Base-by-base conservation (phyloP, 805 yeast species). In the Peterozyma xylosa region DNA sequence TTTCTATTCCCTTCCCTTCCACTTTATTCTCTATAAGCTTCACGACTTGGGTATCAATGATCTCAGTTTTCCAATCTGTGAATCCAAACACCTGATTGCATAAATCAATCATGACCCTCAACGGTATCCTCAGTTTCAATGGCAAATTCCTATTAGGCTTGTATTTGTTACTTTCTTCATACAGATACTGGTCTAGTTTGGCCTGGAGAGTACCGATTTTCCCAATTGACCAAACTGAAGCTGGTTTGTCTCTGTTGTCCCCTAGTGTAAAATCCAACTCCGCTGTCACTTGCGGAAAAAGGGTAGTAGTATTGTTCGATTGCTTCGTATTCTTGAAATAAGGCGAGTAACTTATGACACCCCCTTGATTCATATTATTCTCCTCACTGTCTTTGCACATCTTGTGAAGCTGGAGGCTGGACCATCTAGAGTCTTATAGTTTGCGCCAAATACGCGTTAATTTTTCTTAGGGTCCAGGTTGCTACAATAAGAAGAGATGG, bases 11-110 rank as follows among this genome's bases (percentile, higher is more conserved):
- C 33, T 15, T 30, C 16, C 42, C 47, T 5, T 32, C 36, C 29
- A 48, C 52, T 5, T 45, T 38, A 10, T 43, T 45, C 33, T 45
- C 37, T 10, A 44, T 53, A 9, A 50, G 43, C 11, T 18, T 14
- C 2, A 33, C 29, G 27, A 51, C 34, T 7, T 45, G 49, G 32
- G 52, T 54, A 4, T 54, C 57, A 11, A 63, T 35, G 4, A 74
- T 54, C 32, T 56, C 57, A 2, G 70, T 63, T 3, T 67, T 60
- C 82, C 82, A 77, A 32, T 77, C 79, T 45, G 67, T 57, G 51
- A 62, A 70, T 2, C 81, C 82, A 60, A 74, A 75, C 9, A 66
- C 57, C n/a, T 58, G 63, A 50, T 77, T 77, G 0, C 78, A 76
- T 21, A 67, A 43, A 9, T 53, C 55, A 15, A 70, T 52, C 17